A percentile compares a stretch with the other conserved stretches of the same genome.
Conservation (phyloP, 495 filamentous ascomycete species). For the Pyrenula aspistea region DNA sequence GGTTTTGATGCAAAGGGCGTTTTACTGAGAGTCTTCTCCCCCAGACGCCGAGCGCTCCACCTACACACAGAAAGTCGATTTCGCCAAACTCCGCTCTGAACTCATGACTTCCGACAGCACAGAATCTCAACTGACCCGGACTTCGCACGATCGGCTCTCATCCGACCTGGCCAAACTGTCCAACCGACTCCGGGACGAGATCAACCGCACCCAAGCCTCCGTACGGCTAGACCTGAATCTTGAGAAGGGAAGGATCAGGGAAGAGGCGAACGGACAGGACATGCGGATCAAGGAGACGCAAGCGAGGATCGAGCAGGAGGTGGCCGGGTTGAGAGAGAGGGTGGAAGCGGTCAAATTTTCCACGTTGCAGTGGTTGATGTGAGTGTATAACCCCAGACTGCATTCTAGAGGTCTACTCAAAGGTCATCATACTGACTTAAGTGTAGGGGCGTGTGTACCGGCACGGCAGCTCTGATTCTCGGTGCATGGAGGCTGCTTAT, state of each 20-base stretch:
- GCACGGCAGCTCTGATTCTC: slow-evolving; percentile 82
- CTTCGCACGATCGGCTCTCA: slow-evolving; percentile 81
- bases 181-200: slow-evolving; percentile 80
- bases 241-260: slow-evolving; percentile 92
- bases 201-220: slow-evolving; percentile 81
- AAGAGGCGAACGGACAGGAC: slow-evolving; percentile 94
- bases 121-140: slow-evolving; percentile 76
- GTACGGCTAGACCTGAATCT: slow-evolving; percentile 89
- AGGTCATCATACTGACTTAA: slow-evolving; percentile 13
- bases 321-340: slow-evolving; percentile 78
- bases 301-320: slow-evolving; percentile 96
- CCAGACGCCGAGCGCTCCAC: slow-evolving; percentile 52
- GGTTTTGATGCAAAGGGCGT: background rate
- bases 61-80: slow-evolving; percentile 98
- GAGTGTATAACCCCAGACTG: slow-evolving; percentile 13
- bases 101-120: slow-evolving; percentile 82
- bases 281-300: slow-evolving; percentile 99
- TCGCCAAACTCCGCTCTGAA: slow-evolving; percentile 95
- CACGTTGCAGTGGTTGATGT: slow-evolving; percentile 95
- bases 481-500: slow-evolving; percentile 91
- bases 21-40: background rate
- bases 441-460: slow-evolving; percentile 78
- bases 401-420: background rate
- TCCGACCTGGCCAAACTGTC: slow-evolving; percentile 92
- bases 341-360: slow-evolving; percentile 96